Percentiles rank a stretch among this genome's conserved stretches.
phyloP scores from a whole-genome alignment of 2,329 filamentous ascomycete species.

The Peltaster fructicola region DNA sequence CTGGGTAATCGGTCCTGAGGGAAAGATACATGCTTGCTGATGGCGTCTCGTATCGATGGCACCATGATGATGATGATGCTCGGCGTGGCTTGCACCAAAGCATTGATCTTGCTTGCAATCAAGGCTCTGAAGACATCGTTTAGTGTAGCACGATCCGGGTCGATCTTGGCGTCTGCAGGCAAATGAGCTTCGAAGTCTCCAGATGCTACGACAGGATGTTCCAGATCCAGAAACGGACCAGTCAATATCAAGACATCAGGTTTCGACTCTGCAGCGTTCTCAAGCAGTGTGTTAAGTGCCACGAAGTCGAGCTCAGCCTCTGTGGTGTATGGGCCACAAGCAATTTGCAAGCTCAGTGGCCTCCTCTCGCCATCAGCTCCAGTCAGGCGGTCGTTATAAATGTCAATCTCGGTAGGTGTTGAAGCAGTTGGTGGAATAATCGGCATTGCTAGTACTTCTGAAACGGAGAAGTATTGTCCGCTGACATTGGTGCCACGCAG shows the following conservation, averaged over 20 bases:
- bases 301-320: constrained; percentile 87
- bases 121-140: constrained; percentile 67
- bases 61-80: constrained; percentile 64
- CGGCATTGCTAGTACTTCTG: constrained; percentile 58
- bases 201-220: constrained; percentile 68
- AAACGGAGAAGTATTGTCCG: constrained; percentile 65
- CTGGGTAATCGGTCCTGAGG: constrained; percentile 54
- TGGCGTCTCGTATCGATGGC: constrained; percentile 66
- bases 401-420: constrained; percentile 43
- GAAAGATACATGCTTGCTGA: constrained; percentile 75
- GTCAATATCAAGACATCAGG: constrained; percentile 65
- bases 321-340: constrained; percentile 76
- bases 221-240: constrained; percentile 80
- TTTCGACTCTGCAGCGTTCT: constrained; percentile 53
- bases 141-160: constrained; percentile 60
- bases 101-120: constrained; percentile 55
- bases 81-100: constrained; percentile 53
- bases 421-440: constrained; percentile 60
- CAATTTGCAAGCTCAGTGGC: constrained; percentile 61
- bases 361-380: constrained; percentile 40
- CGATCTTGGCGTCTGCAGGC: constrained; percentile 21
- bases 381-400: constrained; percentile 50
- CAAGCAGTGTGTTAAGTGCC: constrained; percentile 65
- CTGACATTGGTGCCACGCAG: constrained; percentile 73
- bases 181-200: constrained; percentile 27